Base-by-base conservation (phyloP, 306 rosid species). In the Albizia julibrissin region DNA sequence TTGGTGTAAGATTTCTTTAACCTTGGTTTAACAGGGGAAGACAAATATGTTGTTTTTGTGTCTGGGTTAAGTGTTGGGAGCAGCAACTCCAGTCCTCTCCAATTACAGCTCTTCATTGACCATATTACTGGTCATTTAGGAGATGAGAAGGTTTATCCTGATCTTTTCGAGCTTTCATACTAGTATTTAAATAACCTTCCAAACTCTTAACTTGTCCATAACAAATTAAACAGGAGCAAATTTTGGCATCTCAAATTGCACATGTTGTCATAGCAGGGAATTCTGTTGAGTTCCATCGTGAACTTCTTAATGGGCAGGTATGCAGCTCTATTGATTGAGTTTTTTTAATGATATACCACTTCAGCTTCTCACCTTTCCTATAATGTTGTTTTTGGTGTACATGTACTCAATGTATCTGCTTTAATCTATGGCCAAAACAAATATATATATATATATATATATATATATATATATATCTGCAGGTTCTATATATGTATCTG, bases 51-150 rank as follows among this genome's bases (percentile, higher is more conserved):
- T 52, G 92, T 95, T 80, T 84, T 95, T 86, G 87, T 93, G 22
- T 95, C 99, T 0, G 99, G 99, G 75, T 84, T 95, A 79, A 88
- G 84, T 72, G 78, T 92, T 84, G 99, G 99, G 83, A 91, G 93
- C 84, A 83, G 91, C 89, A 78, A 49, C 83, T 87, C 88, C 69
- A 93, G 93, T 83, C 99, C 99, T 77, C 98, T 95, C 59, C 95
- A 88, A 78, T 86, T 93, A 84, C 99, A 93, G 93, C 99, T 95
- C 84, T 91, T 93, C 77, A 85, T 95, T 81, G 99, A 95, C 84
- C 97, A 95, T 86, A 91, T 95, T 74, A 95, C 99, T 13, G 99
- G 99, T 47, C 97, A 95, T 86, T 88, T 95, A 87, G 99, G 98
- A 83, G 99, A 95, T 84, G 94, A 89, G 87, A 88, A 89, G 96